Conservation (phyloP, 768 basidiomycete genomes). For the Phallus indusiatus region DNA sequence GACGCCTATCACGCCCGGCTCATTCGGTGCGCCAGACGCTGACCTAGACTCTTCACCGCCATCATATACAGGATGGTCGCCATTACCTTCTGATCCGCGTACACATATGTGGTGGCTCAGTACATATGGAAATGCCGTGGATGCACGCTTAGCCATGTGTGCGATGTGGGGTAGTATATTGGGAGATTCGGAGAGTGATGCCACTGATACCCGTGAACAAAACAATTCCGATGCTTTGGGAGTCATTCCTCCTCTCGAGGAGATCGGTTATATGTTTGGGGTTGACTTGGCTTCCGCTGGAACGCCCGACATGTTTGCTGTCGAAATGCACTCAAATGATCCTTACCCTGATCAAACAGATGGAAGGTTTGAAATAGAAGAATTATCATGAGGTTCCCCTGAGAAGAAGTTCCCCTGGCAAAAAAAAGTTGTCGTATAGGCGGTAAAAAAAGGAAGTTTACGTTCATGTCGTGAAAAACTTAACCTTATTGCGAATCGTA, state of each 20-base stretch:
- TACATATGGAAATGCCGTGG: constrained; percentile 1
- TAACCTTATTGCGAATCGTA: no score
- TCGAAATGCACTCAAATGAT: background rate
- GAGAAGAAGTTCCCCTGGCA: no score
- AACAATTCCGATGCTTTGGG: background rate
- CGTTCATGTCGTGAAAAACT: no score
- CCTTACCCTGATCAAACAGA: background rate
- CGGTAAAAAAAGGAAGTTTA: no score
- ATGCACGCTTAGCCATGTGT: constrained; percentile 5
- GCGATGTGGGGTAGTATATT: background rate
- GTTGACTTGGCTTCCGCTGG: background rate
- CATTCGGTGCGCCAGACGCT: background rate
- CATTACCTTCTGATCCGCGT: constrained; percentile 3
- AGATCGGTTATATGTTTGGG: background rate
- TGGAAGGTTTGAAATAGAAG: background rate
- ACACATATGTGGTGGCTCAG: constrained; percentile 8
- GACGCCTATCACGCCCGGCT: background rate
- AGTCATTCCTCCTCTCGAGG: background rate
- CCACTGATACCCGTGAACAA: background rate
- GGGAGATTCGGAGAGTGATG: background rate
- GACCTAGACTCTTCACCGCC: background rate
- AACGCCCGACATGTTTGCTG: background rate
- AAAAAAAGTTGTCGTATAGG: no score
- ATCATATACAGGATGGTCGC: constrained; percentile 5
- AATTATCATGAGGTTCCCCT: background rate